A percentile compares a stretch with the other conserved stretches of the same genome.
Conservation (phyloP, 306 rosid species). For the Albizia julibrissin region DNA sequence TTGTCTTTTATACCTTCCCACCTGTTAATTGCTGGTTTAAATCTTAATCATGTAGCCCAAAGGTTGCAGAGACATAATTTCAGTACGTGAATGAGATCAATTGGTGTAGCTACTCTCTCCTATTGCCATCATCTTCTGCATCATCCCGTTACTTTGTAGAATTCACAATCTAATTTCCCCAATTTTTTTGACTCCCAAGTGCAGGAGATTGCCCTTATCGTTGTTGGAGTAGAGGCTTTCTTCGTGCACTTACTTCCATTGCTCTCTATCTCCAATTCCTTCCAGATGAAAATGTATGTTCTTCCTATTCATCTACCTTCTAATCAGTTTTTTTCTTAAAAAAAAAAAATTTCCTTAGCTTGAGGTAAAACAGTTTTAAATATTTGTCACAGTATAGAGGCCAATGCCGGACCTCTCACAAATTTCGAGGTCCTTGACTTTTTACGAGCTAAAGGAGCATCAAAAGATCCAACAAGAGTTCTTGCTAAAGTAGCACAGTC, state of each 20-base stretch:
- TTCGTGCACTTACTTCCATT: not conserved
- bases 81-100: not conserved
- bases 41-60: not conserved
- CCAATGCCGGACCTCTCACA: slow-evolving; percentile 57
- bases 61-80: not conserved
- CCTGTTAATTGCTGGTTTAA: not conserved
- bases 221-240: not conserved
- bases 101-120: not conserved
- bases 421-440: slow-evolving; percentile 78
- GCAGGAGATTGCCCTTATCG: not conserved
- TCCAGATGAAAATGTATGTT: slow-evolving; percentile 59
- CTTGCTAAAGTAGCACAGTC: slow-evolving; percentile 64
- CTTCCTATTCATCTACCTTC: not conserved
- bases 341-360: not conserved
- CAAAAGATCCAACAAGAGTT: slow-evolving; percentile 62
- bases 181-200: not conserved
- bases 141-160: not conserved
- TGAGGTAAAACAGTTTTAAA: not conserved
- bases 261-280: slow-evolving; percentile 5
- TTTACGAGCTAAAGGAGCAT: slow-evolving; percentile 74
- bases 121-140: not conserved
- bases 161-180: not conserved
- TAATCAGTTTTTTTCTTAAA: not conserved
- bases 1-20: not conserved
- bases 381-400: slow-evolving; percentile 44